A percentile compares a stretch with the other conserved stretches of the same genome.
phyloP scores from a whole-genome alignment of 2,329 filamentous ascomycete species.

The Leptodontidium sp. region DNA sequence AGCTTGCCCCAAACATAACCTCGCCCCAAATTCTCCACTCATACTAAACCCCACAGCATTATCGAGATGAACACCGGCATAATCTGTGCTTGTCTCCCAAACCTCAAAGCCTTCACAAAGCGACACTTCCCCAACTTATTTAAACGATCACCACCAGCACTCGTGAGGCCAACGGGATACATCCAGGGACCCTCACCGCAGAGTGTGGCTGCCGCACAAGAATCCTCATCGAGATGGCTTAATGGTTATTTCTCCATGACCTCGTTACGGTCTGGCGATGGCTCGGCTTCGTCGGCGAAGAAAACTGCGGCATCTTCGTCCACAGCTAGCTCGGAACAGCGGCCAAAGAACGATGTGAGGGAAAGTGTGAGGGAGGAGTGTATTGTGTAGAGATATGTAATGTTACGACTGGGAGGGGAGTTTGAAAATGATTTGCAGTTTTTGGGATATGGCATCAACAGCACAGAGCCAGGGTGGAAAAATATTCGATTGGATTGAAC shows the following conservation, averaged over 20 bases:
- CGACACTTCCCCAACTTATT: slow-evolving; percentile 8
- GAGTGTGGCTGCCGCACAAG: background rate
- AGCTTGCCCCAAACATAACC: background rate
- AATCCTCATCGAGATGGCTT: background rate
- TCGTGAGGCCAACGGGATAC: background rate
- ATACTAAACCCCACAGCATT: background rate
- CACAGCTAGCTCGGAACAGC: background rate
- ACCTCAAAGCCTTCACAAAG: slow-evolving; percentile 14
- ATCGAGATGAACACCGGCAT: slow-evolving; percentile 25
- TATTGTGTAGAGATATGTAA: background rate
- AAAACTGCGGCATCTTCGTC: background rate
- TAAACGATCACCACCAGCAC: background rate
- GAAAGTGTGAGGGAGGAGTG: background rate
- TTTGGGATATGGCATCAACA: too few species aligned
- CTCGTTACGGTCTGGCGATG: background rate
- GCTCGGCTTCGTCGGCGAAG: background rate
- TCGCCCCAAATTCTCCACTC: background rate
- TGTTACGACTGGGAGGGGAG: too few species aligned
- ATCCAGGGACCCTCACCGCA: slow-evolving; percentile 1
- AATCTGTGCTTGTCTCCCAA: slow-evolving; percentile 21
- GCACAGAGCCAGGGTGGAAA: too few species aligned
- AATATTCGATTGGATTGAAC: too few species aligned
- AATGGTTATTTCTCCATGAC: slow-evolving; percentile 13
- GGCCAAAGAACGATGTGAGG: background rate
- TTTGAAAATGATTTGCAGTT: too few species aligned